A percentile compares a stretch with the other conserved stretches of the same genome.
These are phyloP conservation scores for Aspergillus fumigatus DNA, from an alignment of 2,329 filamentous ascomycete species.

Conservation along the genomic window DNA sequence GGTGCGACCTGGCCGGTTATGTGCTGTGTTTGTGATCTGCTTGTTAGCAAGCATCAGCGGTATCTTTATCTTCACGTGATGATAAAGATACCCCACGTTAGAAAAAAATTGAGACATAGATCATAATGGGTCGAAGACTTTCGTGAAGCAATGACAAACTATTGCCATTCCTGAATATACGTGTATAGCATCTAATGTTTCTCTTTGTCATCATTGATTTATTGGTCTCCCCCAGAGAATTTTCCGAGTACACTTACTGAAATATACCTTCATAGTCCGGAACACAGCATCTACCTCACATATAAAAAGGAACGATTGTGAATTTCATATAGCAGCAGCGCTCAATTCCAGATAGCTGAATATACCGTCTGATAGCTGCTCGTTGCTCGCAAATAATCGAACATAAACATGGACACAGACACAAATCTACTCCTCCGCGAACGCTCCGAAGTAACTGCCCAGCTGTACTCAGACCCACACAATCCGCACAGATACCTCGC, in stretches of 20 bases:
- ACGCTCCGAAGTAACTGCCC: conserved; percentile 53
- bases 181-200: not conserved
- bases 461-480: conserved; percentile 37
- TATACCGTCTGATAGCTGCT: no score
- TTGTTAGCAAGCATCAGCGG: no score
- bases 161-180: not conserved
- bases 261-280: not conserved
- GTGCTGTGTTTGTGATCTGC: no score
- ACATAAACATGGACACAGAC: conserved; percentile 15
- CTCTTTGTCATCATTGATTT: not conserved
- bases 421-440: conserved; percentile 27
- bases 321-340: not conserved
- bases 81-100: not conserved
- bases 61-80: not conserved
- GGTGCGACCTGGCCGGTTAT: not conserved
- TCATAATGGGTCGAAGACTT: not conserved
- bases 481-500: conserved; percentile 38
- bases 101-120: not conserved
- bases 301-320: not conserved
- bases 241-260: no score
- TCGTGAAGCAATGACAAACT: not conserved
- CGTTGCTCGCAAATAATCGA: not conserved
- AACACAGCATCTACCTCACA: not conserved
- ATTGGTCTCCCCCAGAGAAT: not conserved
- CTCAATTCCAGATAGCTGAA: not conserved